These are phyloP conservation scores for Neurospora africana DNA, from an alignment of 495 filamentous ascomycete genomes.

Conservation along the genomic window DNA sequence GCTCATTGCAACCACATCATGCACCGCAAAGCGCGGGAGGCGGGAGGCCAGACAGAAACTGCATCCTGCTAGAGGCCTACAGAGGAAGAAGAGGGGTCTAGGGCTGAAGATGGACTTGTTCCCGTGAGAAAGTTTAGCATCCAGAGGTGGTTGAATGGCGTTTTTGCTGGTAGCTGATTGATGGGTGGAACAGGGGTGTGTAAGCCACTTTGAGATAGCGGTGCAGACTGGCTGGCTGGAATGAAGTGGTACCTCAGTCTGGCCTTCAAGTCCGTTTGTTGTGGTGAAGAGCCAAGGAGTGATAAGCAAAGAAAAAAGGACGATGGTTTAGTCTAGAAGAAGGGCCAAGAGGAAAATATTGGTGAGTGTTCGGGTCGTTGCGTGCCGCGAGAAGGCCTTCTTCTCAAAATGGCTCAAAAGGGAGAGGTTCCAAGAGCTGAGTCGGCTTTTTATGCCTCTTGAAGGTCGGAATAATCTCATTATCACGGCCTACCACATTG, in stretches of 20 bases:
- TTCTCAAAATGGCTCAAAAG: background rate
- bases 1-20: background rate
- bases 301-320: background rate
- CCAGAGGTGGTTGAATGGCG: background rate
- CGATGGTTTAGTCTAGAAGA: background rate
- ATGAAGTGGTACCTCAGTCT: background rate
- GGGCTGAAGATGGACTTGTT: background rate
- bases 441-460: background rate
- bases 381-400: background rate
- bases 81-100: background rate
- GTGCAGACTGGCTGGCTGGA: background rate
- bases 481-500: background rate
- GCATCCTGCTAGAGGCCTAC: background rate
- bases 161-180: background rate
- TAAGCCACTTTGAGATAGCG: background rate
- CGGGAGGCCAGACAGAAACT: background rate
- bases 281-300: background rate
- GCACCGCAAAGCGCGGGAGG: background rate
- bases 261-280: background rate
- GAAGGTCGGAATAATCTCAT: background rate
- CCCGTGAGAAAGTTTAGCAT: background rate
- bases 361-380: background rate
- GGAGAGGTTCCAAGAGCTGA: background rate
- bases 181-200: background rate
- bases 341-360: background rate